phyloP scores from a whole-genome alignment of 2,329 filamentous ascomycete genomes.

The Elsinoe australis region DNA sequence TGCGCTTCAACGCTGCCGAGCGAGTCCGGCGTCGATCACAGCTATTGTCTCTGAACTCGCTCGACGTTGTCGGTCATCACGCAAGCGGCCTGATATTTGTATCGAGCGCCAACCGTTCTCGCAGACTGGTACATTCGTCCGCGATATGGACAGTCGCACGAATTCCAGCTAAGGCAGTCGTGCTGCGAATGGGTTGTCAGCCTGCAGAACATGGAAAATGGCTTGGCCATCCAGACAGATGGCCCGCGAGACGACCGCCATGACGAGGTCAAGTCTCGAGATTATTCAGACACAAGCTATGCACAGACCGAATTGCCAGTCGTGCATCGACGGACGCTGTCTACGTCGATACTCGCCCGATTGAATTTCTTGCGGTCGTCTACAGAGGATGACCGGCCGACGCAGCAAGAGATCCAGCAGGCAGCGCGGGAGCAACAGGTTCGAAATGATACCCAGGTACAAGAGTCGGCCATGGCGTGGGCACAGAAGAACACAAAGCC shows the following conservation, averaged over 20 bases:
- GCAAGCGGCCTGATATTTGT: neutral
- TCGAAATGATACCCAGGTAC: slow-evolving; percentile 35
- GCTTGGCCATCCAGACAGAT: slow-evolving; percentile 17
- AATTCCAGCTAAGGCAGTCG: neutral
- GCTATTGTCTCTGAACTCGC: slow-evolving; percentile 12
- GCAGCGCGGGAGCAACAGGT: slow-evolving; percentile 25
- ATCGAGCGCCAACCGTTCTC: no score
- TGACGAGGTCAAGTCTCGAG: slow-evolving; percentile 15
- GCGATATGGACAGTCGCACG: neutral
- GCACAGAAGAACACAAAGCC: slow-evolving; percentile 42
- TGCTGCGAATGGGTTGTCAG: slow-evolving; percentile 17
- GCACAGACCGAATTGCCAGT: neutral
- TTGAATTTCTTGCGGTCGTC: slow-evolving; percentile 59
- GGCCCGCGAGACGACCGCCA: slow-evolving; percentile 15
- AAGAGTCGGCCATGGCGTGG: slow-evolving; percentile 44
- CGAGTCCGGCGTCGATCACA: slow-evolving; percentile 3
- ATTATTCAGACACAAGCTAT: slow-evolving; percentile 2
- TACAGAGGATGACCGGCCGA: slow-evolving; percentile 27
- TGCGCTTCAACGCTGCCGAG: neutral
- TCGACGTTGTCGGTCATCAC: neutral
- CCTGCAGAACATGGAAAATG: slow-evolving; percentile 22
- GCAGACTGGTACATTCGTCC: no score
- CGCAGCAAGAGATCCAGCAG: slow-evolving; percentile 19
- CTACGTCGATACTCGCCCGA: slow-evolving; percentile 59
- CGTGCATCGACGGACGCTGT: slow-evolving; percentile 48